Evolutionary conservation across 2,329 filamentous ascomycete genomes (phyloP).

Genomic region (Colletotrichum sp.): DNA sequence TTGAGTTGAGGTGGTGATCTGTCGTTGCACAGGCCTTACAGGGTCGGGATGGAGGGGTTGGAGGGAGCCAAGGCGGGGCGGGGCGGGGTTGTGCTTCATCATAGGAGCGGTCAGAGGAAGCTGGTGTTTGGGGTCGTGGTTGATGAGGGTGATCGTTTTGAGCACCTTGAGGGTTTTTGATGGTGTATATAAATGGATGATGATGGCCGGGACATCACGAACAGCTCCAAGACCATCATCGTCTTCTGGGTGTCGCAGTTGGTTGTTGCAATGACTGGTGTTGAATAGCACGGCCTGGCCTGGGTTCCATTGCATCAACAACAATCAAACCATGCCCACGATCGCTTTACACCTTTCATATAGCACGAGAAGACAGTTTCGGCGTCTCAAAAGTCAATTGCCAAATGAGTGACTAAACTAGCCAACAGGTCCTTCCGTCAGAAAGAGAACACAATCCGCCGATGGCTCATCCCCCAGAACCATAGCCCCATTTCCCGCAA

Average conservation of each 20-base stretch:
- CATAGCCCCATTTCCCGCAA: neutral
- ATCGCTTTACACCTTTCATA: too few relatives aligned
- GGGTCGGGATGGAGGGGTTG: neutral
- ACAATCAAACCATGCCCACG: too few relatives aligned
- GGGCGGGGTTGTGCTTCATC: slow-evolving; percentile 5
- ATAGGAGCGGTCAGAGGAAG: slow-evolving; percentile 15
- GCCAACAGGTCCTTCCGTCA: neutral
- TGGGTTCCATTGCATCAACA: too few relatives aligned
- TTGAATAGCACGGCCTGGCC: too few relatives aligned
- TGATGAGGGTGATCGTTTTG: neutral
- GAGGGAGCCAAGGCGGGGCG: slow-evolving; percentile 8
- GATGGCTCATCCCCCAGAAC: neutral
- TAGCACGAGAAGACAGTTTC: neutral
- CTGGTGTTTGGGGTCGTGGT: neutral
- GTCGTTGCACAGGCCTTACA: neutral
- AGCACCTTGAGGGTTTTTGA: slow-evolving; percentile 4
- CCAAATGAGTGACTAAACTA: slow-evolving; percentile 12
- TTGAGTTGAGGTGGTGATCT: slow-evolving; percentile 10
- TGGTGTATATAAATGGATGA: neutral
- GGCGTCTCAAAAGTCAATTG: slow-evolving; percentile 5
- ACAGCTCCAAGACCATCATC: rapidly evolving
- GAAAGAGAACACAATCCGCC: neutral
- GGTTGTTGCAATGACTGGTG: too few relatives aligned
- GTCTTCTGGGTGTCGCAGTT: rapidly evolving
- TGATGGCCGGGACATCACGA: neutral